A percentile compares a stretch with the other conserved stretches of the same genome.
Conservation (phyloP, 192 early-diverging fungal species). For the Dissophora globulifera region DNA sequence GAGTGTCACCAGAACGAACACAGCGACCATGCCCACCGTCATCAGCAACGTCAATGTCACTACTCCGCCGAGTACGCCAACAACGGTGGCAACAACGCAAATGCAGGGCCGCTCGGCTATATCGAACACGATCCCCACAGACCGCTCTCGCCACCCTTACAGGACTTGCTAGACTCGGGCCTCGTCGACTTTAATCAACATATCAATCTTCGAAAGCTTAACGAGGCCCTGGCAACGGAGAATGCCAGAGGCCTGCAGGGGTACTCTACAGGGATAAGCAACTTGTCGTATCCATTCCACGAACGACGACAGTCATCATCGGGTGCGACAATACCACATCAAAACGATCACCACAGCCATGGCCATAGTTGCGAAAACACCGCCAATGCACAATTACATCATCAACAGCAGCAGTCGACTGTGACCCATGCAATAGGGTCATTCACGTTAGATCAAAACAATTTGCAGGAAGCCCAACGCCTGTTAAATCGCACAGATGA, state of each 20-base stretch:
- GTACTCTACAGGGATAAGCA: not conserved
- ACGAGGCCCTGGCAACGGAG: not conserved
- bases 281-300: not conserved
- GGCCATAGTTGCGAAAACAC: too few species aligned
- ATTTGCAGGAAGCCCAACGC: too few species aligned
- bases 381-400: too few species aligned
- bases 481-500: too few species aligned
- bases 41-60: not conserved
- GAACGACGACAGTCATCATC: not conserved
- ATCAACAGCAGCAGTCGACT: too few species aligned
- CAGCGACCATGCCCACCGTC: not conserved
- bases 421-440: too few species aligned
- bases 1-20: constrained; percentile 40
- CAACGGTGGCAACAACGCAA: not conserved
- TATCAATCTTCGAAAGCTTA: constrained; percentile 19
- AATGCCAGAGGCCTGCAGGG: not conserved
- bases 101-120: not conserved
- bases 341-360: not conserved
- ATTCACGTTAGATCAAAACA: too few species aligned
- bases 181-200: constrained; percentile 32
- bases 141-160: constrained; percentile 20
- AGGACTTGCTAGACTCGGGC: constrained; percentile 27
- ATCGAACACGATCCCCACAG: not conserved
- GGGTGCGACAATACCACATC: not conserved
- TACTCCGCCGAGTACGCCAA: not conserved